Base-by-base conservation (phyloP, 169 alveolate species). In the Eimeria zaria region DNA sequence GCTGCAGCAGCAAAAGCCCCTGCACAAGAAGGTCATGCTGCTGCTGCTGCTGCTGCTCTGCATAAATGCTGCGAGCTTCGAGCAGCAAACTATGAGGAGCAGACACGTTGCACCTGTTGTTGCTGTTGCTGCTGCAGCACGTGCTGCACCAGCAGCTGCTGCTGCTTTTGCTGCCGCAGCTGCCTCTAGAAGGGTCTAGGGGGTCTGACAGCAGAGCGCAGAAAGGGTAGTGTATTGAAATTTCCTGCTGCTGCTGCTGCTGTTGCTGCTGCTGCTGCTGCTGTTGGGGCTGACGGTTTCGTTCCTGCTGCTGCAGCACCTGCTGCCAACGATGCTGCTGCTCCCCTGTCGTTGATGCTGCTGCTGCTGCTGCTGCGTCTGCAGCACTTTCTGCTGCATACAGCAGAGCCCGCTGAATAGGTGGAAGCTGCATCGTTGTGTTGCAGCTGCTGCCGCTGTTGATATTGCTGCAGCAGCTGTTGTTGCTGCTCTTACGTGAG, bases 31-130 rank as follows among this genome's bases (percentile, higher is more conserved):
- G 41, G 4, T 3, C 81, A 16, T 36, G 81, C 14, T 39, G 81
- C 81, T 71, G 81, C 81, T n/a, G 81, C 51, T 36, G 51, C 53
- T 71, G 81, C 44, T 36, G 81, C 81, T 71, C 46, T 20, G 81
- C 81, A 71, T n/a, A 71, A 5, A 39, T 71, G 7, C 48, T 46
- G 12, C 81, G 81, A 5, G 81, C 41, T 12, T 71, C 81, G 6
- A 36, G 81, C 81, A 71, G 53, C 44, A 36, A 46, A 74, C 51
- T 74, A 51, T 20, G 1, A 14, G 55, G 85, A 4, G 85, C 85
- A 7, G 36, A 5, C 16, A 74, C n/a, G 51, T 33, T 71, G n/a
- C 3, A 7, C 41, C 48, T 18, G 85, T 12, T 20, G 85, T 55
- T 3, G 58, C 58, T 74, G 85, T 55, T 24, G 85, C 55, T 74